Conservation (phyloP, 129 eudicot genomes). For the Silybum marianum region DNA sequence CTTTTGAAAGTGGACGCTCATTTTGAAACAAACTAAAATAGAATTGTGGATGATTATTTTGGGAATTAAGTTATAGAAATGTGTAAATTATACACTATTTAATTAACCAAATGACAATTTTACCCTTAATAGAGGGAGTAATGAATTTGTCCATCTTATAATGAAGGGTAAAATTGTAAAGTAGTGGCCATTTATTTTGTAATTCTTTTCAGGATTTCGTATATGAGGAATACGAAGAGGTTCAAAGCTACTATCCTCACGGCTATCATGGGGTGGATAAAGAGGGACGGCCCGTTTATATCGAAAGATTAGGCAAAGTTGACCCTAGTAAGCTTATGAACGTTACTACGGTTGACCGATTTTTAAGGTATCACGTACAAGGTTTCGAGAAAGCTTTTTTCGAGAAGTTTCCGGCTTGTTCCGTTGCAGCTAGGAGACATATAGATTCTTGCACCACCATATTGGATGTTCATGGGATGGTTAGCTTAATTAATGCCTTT, state of each 20-base stretch:
- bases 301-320: conserved; percentile 87
- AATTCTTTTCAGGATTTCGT: conserved; percentile 57
- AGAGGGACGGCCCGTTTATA: conserved; percentile 88
- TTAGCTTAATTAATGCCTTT: conserved; percentile 30
- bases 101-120: neutral
- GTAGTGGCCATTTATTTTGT: neutral
- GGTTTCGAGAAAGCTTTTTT: conserved; percentile 88
- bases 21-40: neutral
- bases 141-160: neutral
- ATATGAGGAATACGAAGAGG: conserved; percentile 79
- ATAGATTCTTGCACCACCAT: conserved; percentile 86
- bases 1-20: neutral
- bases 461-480: conserved; percentile 94
- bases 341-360: conserved; percentile 84
- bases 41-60: neutral
- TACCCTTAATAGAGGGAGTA: neutral
- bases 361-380: conserved; percentile 84
- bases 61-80: no score
- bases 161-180: neutral
- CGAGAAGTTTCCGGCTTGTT: conserved; percentile 95
- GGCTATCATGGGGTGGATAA: conserved; percentile 94
- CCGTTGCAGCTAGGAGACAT: conserved; percentile 88
- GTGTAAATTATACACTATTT: no score
- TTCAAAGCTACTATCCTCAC: conserved; percentile 80
- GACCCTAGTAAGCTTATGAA: conserved; percentile 92